Evolutionary conservation across 2,329 filamentous ascomycete genomes (phyloP), one percentile per base, ranked within the genome.

Genomic region (Lecanoromycetidae sp.): DNA sequence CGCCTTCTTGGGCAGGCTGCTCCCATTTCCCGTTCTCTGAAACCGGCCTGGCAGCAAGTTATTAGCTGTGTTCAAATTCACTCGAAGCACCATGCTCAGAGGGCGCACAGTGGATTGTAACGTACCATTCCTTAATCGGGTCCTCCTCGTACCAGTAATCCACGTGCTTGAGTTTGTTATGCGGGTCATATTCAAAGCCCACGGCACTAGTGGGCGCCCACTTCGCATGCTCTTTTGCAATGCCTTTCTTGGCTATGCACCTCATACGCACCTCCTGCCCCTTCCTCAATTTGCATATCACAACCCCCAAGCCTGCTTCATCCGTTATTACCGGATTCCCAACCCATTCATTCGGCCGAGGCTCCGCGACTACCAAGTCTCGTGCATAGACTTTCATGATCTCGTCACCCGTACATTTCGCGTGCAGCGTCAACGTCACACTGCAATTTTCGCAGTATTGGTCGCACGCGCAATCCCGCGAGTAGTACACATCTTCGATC

Each of bases 191-290:
- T 66, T 98, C 91, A 62, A 98, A 98, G 20, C 87, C 88, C 33
- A 98, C 81, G 3, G 91, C 91, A 33, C 87, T 77, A 29, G 85
- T 90, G 2, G 91, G 88, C 59, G 87, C 84, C 91, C 91, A 98
- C 66, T 98, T 98, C 8, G 91, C 86, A 66, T 98, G 91, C 65
- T 98, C 91, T 72, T 98, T 98, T 30, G 90, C 88, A 55, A 96
- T 96, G 1, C 91, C 91, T 74, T 96, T 96, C 74, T 94, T 95
- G 42, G 90, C 91, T 55, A 95, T 84, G 62, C 90, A 96, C 52
- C 78, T 84, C 60, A 98, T 77, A 63, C 87, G 82, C 51, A 98
- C 70, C 65, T 94, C 87, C 67, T 98, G 91, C 2, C 84, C 87
- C 60, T 82, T 83, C 49, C 90, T 76, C 61, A 98, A 70, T 72